Conservation (phyloP, 2,329 filamentous ascomycete genomes). For the Pseudogymnoascus sp. region DNA sequence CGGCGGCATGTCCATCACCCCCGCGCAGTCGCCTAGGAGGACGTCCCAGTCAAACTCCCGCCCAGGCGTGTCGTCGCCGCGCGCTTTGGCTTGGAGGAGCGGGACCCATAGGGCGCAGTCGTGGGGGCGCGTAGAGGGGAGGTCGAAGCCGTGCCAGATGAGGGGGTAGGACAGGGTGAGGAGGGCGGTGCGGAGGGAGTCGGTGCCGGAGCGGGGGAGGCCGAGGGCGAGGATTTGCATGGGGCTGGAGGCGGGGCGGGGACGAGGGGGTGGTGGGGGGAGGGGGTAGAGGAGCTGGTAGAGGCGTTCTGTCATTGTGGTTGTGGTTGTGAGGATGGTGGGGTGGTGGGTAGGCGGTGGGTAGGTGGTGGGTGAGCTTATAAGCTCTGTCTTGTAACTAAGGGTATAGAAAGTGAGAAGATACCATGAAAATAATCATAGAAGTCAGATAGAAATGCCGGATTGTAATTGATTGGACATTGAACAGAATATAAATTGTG, state of each 20-base stretch:
- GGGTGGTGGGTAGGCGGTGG: background rate
- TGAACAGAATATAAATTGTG: background rate
- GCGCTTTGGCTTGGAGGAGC: conserved; percentile 20
- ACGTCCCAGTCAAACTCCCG: background rate
- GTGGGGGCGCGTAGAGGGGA: conserved; percentile 15
- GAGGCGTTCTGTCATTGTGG: background rate
- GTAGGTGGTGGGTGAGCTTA: background rate
- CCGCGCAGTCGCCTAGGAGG: background rate
- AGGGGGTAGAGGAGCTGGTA: background rate
- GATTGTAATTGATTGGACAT: background rate
- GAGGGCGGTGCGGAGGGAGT: conserved; percentile 1
- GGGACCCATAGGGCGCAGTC: conserved; percentile 28
- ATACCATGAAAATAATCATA: background rate
- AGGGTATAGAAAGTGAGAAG: background rate
- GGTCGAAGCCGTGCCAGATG: conserved; percentile 15
- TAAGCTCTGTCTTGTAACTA: background rate
- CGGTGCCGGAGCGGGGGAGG: conserved; percentile 27
- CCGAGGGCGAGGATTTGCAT: conserved; percentile 29
- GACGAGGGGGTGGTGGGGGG: background rate
- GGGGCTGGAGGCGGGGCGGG: background rate
- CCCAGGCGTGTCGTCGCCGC: background rate
- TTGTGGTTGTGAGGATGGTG: background rate
- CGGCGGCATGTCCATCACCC: conserved; percentile 27
- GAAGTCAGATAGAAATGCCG: background rate
- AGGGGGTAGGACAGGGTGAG: conserved; percentile 9